Conservation (phyloP, 2,329 filamentous ascomycete species). For the Colletotrichum noveboracense region DNA sequence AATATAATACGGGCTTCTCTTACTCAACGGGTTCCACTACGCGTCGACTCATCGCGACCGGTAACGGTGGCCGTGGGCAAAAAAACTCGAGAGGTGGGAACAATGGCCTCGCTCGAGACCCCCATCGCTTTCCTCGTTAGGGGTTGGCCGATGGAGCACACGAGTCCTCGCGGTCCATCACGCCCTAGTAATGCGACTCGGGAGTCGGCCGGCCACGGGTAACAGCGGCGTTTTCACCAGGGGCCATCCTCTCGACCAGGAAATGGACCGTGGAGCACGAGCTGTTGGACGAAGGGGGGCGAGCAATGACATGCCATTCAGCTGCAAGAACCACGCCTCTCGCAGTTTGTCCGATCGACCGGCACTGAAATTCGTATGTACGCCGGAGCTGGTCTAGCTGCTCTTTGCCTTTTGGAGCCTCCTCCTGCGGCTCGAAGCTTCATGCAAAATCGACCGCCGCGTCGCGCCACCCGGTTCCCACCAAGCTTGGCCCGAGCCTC, state of each 20-base stretch:
- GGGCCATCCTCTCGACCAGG: neutral
- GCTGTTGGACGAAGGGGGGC: neutral
- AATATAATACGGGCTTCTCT: slow-evolving; percentile 12
- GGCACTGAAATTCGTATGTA: neutral
- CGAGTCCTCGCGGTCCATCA: neutral
- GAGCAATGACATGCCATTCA: slow-evolving; percentile 11
- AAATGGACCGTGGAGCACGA: neutral
- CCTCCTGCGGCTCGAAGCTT: neutral
- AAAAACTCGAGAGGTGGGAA: slow-evolving; percentile 16
- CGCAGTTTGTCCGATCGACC: slow-evolving; percentile 5
- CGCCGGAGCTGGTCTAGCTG: neutral
- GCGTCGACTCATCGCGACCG: slow-evolving; percentile 19
- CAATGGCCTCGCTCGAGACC: slow-evolving; percentile 9
- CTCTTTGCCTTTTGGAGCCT: neutral
- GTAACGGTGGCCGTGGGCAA: slow-evolving; percentile 6
- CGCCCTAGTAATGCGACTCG: slow-evolving; percentile 4
- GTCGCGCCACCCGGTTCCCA: slow-evolving; percentile 5
- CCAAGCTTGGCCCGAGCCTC: slow-evolving; percentile 15
- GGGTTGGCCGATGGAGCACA: slow-evolving; percentile 14
- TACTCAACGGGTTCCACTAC: slow-evolving; percentile 16
- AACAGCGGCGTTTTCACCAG: slow-evolving; percentile 3
- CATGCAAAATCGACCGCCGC: neutral
- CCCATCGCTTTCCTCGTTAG: slow-evolving; percentile 3
- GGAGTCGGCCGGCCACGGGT: slow-evolving; percentile 16
- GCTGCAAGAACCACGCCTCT: neutral